Evolutionary conservation across 352 stramenopile genomes (phyloP), one percentile per base, ranked within the genome.

Genomic region (Aphanomyces cochlioides): DNA sequence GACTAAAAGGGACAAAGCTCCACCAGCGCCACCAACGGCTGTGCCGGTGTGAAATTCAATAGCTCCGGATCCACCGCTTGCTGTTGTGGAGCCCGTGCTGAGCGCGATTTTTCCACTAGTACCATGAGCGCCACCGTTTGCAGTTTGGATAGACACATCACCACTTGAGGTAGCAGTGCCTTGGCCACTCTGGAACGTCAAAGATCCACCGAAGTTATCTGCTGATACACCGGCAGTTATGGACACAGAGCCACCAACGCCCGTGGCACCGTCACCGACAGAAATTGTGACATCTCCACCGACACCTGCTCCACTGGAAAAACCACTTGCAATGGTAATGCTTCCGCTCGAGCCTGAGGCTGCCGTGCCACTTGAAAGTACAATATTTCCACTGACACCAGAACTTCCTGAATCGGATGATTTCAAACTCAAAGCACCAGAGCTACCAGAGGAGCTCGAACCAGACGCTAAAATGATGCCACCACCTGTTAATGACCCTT

Each of bases 381-480:
- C 64, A 40, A 84, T 73, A 2, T 47, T 40, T 2, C 75, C 77
- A 39, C 75, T 69, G 4, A 69, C 63, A 43, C 63, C 63, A 21
- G 15, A 7, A 13, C 17, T 58, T 37, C 63, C 63, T 10, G 63
- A 38, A 34, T 69, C 39, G 43, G 47, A 37, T 6, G 63, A 56
- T 40, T 43, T 50, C 7, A 69, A 12, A 15, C 0, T 21, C 13
- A 69, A 17, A 6, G 47, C 28, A 37, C 63, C 63, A 57, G 70
- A 72, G n/a, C 17, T 67, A 5, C 43, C 64, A n/a, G 65, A 69
- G 34, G 41, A 56, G n/a, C 69, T 37, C n/a, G 65, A 56, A 13
- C 60, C 60, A 17, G 60, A 77, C 10, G 82, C 60, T 12, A 64
- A 77, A 47, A 83, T 74, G 64, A 71, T 75, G 12, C 77, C 78